Base-by-base conservation (phyloP, 2,329 filamentous ascomycete species). In the Sodiomyces alkalinus region DNA sequence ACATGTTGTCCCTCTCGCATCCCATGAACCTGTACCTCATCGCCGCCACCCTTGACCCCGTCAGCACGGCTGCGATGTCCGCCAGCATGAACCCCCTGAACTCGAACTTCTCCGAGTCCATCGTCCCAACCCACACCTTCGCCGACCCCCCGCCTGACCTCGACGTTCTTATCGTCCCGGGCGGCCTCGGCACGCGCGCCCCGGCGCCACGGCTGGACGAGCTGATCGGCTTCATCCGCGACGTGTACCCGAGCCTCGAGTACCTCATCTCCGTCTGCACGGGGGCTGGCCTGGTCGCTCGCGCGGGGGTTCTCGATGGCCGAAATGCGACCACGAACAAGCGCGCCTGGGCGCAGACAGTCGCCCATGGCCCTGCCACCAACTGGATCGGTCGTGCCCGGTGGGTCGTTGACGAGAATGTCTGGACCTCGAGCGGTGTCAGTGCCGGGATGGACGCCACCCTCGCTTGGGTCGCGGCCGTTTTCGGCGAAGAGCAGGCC, bases 311-410 rank as follows among this genome's bases (percentile, higher is more conserved):
- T 2, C 45, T 82, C 17, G 61, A 79, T 34, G 67, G 69, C 0
- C 56, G 52, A 34, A 51, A 58, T 11, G 77, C 73, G 4, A 81
- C 77, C 4, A 75, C 69, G 11, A 81, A 80, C 44, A 81, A 80
- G 48, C 47, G 47, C 6, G 56, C 60, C 0, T 80, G 65, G 56
- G 46, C 49, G 6, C 47, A 47, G 36, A 61, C 68, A 7, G 62
- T 51, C 2, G 43, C 51, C 2, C 48, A 59, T 29, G 59, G 65
- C 0, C 56, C 61, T 0, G 49, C 58, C 1, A 68, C 74, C 0
- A 46, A 65, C 1, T 81, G 75, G 75, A 58, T 74, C 16, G 49
- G 56, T 1, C 56, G 60, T 17, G 75, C 75, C 13, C 58, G 76
- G 21, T 80, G 71, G 67, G 66, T 77, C 0, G 52, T 58, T 0